Evolutionary conservation across 192 early-diverging fungal species (phyloP).

Genomic region (Backusella westeae): DNA sequence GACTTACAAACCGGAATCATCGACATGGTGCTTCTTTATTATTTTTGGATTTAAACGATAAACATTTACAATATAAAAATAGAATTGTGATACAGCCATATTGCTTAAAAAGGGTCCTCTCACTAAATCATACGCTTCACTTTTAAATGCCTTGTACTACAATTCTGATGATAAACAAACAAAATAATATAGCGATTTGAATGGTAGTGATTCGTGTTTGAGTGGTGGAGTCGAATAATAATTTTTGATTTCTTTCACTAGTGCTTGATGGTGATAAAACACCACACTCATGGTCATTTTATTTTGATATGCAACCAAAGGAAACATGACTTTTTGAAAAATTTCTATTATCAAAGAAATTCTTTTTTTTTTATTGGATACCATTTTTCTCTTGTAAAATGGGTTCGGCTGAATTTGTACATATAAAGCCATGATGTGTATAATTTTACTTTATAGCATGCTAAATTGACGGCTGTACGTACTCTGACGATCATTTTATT

Average conservation of each 20-base stretch:
- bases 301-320: no score
- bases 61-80: not conserved
- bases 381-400: not conserved
- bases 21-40: not conserved
- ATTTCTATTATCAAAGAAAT: not conserved
- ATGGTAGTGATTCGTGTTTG: no score
- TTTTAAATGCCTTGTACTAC: not conserved
- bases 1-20: not conserved
- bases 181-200: not conserved
- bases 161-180: not conserved
- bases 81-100: not conserved
- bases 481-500: not conserved
- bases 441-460: not conserved
- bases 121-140: not conserved
- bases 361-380: not conserved
- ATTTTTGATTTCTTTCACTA: no score
- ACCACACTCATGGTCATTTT: no score
- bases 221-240: no score
- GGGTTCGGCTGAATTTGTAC: not conserved
- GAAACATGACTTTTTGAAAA: not conserved
- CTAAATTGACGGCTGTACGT: not conserved
- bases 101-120: not conserved
- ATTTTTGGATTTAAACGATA: not conserved
- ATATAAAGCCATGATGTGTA: not conserved
- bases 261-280: no score